Conservation (phyloP, 768 basidiomycete species). For the Thelephora aurantiotincta region DNA sequence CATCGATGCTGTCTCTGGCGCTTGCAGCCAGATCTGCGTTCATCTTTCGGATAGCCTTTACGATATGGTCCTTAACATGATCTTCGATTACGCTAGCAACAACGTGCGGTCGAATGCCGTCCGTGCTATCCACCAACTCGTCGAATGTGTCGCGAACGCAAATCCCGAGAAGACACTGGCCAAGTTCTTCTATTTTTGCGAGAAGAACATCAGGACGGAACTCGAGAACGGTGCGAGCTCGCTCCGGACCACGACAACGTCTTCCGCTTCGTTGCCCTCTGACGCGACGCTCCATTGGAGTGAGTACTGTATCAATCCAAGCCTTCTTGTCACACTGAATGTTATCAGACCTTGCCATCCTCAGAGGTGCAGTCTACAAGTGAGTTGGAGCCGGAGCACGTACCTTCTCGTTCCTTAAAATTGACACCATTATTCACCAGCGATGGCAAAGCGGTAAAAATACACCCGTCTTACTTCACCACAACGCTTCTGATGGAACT, state of each 20-base stretch:
- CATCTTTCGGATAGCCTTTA: slow-evolving; percentile 64
- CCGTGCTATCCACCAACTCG: slow-evolving; percentile 73
- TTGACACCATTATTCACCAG: slow-evolving; percentile 7
- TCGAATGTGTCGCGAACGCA: slow-evolving; percentile 76
- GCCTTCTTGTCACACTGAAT: slow-evolving; percentile 2
- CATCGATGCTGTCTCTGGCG: slow-evolving; percentile 61
- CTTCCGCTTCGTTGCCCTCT: slow-evolving; percentile 51
- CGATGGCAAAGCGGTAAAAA: slow-evolving; percentile 45
- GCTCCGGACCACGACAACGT: slow-evolving; percentile 50
- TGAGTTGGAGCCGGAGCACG: slow-evolving; percentile 22
- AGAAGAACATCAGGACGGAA: slow-evolving; percentile 54
- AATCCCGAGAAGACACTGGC: slow-evolving; percentile 63
- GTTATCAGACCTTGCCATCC: slow-evolving; percentile 48
- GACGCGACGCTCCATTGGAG: slow-evolving; percentile 87
- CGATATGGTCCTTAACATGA: slow-evolving; percentile 70
- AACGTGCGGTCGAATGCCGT: slow-evolving; percentile 79
- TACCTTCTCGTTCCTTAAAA: background rate
- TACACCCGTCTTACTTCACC: background rate
- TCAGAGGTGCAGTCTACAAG: slow-evolving; percentile 74
- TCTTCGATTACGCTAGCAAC: slow-evolving; percentile 70
- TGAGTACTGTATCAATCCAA: slow-evolving; percentile 19
- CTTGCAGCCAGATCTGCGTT: slow-evolving; percentile 65
- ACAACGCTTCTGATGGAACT: background rate
- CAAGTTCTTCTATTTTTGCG: slow-evolving; percentile 66
- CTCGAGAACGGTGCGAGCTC: slow-evolving; percentile 78